Evolutionary conservation across 345 rosid species (phyloP).

Genomic region (Stellera chamaejasme): DNA sequence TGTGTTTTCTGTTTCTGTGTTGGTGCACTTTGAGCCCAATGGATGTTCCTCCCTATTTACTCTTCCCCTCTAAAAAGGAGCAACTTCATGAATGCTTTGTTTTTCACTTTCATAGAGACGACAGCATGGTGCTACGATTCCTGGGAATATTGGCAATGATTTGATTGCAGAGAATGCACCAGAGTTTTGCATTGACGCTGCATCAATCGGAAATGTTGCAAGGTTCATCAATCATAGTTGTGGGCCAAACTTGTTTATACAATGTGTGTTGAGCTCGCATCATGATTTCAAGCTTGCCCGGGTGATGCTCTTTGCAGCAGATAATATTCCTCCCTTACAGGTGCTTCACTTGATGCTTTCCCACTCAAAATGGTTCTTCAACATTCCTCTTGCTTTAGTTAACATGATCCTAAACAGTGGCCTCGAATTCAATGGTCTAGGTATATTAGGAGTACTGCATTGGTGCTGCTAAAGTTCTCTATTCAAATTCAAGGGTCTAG

Average conservation of each 20-base stretch:
- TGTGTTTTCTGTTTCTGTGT: too few relatives aligned
- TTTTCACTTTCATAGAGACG: slow-evolving; percentile 47
- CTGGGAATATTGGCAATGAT: slow-evolving; percentile 16
- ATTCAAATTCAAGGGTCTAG: too few relatives aligned
- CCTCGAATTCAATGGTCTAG: too few relatives aligned
- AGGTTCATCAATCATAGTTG: slow-evolving; percentile 95
- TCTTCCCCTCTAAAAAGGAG: background rate
- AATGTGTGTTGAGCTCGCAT: slow-evolving; percentile 77
- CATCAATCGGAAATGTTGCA: slow-evolving; percentile 67
- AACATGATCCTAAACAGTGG: too few relatives aligned
- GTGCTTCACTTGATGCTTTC: slow-evolving; percentile 18
- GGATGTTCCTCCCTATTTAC: too few relatives aligned
- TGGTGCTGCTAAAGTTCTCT: too few relatives aligned
- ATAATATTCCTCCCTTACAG: slow-evolving; percentile 92
- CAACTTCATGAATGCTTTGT: slow-evolving; percentile 1
- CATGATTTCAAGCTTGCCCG: slow-evolving; percentile 76
- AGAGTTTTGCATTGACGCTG: slow-evolving; percentile 92
- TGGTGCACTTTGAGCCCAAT: background rate
- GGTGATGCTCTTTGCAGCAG: slow-evolving; percentile 87
- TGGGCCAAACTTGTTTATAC: slow-evolving; percentile 89
- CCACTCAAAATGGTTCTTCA: too few relatives aligned
- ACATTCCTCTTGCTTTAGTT: too few relatives aligned
- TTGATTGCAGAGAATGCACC: slow-evolving; percentile 42
- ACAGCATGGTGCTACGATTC: slow-evolving; percentile 34
- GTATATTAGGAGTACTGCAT: too few relatives aligned